Evolutionary conservation across 768 basidiomycete species (phyloP).

Genomic region (Lactifluus echinatus): DNA sequence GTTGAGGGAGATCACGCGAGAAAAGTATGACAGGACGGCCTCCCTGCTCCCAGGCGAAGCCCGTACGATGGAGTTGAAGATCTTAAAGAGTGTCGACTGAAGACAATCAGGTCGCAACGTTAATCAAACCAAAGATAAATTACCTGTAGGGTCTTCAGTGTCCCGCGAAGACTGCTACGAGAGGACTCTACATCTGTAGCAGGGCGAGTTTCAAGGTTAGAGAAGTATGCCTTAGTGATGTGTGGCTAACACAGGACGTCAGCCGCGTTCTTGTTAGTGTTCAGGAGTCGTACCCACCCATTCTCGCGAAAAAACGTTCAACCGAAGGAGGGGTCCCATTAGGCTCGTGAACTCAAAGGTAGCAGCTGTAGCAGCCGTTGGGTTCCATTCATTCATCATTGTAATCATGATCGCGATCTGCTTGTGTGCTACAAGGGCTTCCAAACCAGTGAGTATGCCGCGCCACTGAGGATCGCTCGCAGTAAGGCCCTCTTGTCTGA

Average conservation of each 20-base stretch:
- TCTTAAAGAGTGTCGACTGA: constrained; percentile 67
- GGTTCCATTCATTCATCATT: constrained; percentile 66
- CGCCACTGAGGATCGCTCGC: constrained; percentile 79
- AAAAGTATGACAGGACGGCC: constrained; percentile 75
- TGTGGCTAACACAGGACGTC: constrained; percentile 44
- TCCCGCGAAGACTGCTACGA: constrained; percentile 76
- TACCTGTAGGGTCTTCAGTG: constrained; percentile 78
- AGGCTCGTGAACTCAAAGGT: constrained; percentile 60
- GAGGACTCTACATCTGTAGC: constrained; percentile 74
- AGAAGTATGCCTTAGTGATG: constrained; percentile 74
- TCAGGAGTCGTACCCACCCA: constrained; percentile 48
- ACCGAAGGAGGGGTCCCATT: constrained; percentile 74
- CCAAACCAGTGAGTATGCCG: constrained; percentile 72
- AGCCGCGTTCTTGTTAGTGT: not conserved
- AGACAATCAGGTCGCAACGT: constrained; percentile 23
- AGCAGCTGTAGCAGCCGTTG: constrained; percentile 45
- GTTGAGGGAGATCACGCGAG: constrained; percentile 66
- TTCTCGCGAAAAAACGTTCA: constrained; percentile 83
- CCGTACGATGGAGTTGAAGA: constrained; percentile 84
- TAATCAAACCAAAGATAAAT: not conserved
- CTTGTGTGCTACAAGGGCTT: constrained; percentile 74
- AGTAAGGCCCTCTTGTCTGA: constrained; percentile 57
- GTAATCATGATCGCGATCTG: constrained; percentile 76
- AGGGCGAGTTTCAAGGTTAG: constrained; percentile 70
- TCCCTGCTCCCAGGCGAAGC: constrained; percentile 72